Base-by-base conservation (phyloP, 805 yeast species). In the Sugiyamaella marilandica region DNA sequence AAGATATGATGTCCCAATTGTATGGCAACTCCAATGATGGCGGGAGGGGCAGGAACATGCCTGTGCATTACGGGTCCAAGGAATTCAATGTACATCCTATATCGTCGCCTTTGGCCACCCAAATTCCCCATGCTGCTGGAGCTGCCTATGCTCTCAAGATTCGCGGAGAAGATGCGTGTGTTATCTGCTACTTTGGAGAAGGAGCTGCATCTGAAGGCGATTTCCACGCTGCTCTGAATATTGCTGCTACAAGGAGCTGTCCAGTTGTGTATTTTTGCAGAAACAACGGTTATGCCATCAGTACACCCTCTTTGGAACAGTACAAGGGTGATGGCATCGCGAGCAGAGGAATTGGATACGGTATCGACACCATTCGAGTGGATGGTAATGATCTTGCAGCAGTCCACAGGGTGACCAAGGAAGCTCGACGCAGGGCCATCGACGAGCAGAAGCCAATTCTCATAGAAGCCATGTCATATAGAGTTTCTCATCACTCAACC, bases 181-280 rank as follows among this genome's bases (percentile, higher is more conserved):
- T 61, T 5, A 59, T 67, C 19, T 63, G 68, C 53, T 67, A 63
- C 48, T 64, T 67, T 52, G 71, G 71, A 9, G 71, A 67, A 48
- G 71, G 71, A 1, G 70, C 71, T 1, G 70, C 70, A 0, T 65
- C 69, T 13, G 71, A 67, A 52, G 71, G 71, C 10, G 71, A 67
- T 35, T 67, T 67, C 55, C 71, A 67, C 44, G 70, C 69, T 31
- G 71, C 69, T 8, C 56, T 67, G 29, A 67, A 67, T 54, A 67
- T 67, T 52, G 71, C 71, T 4, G 70, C 71, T 11, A 66, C 70
- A 5, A 51, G 70, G 32, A 56, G 53, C 53, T 67, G 70, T 44
- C 71, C 71, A 3, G 63, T 63, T n/a, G 53, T 67, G 10, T 67
- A 55, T 57, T 59, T 67, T 41, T 65, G 70, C 55, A 53, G 71